These are phyloP conservation scores for Artomyces pyxidatus DNA, from an alignment of 768 basidiomycete species.

Conservation along the genomic window DNA sequence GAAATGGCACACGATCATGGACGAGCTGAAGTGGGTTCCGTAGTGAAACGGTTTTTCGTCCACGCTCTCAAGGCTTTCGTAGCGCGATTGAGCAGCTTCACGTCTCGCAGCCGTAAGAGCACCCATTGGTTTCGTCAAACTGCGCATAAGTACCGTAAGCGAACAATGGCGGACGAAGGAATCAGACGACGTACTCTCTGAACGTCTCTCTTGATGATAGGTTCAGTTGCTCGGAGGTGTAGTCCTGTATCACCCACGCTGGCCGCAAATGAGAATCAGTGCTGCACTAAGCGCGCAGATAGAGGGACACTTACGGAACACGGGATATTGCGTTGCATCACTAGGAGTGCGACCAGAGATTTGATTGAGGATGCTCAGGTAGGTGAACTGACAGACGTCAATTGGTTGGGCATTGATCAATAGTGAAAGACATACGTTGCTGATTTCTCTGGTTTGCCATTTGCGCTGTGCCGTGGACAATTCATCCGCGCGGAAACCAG, in stretches of 20 bases:
- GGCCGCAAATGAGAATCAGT: conserved; percentile 4
- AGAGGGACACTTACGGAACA: conserved; percentile 56
- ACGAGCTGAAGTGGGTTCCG: conserved; percentile 92
- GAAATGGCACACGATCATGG: conserved; percentile 96
- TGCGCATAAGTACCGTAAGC: too few relatives aligned
- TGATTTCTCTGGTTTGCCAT: conserved; percentile 89
- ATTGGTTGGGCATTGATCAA: neutral
- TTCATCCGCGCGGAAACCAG: conserved; percentile 49
- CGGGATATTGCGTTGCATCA: conserved; percentile 91
- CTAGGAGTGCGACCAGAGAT: conserved; percentile 88
- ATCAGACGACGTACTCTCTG: conserved; percentile 53
- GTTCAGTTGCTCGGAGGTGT: conserved; percentile 63
- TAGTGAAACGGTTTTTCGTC: conserved; percentile 87
- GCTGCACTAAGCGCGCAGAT: neutral
- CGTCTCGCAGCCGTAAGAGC: conserved; percentile 68
- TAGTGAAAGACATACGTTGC: conserved; percentile 53
- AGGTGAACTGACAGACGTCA: conserved; percentile 61
- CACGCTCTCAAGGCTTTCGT: conserved; percentile 67
- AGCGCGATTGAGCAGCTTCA: conserved; percentile 70
- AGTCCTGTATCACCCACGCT: conserved; percentile 91
- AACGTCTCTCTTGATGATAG: conserved; percentile 52
- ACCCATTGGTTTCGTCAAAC: conserved; percentile 86
- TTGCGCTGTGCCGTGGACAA: conserved; percentile 63
- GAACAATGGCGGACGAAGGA: too few relatives aligned
- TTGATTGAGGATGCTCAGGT: conserved; percentile 84